phyloP scores from a whole-genome alignment of 345 rosid species.

The Noccaea bulbosa region DNA sequence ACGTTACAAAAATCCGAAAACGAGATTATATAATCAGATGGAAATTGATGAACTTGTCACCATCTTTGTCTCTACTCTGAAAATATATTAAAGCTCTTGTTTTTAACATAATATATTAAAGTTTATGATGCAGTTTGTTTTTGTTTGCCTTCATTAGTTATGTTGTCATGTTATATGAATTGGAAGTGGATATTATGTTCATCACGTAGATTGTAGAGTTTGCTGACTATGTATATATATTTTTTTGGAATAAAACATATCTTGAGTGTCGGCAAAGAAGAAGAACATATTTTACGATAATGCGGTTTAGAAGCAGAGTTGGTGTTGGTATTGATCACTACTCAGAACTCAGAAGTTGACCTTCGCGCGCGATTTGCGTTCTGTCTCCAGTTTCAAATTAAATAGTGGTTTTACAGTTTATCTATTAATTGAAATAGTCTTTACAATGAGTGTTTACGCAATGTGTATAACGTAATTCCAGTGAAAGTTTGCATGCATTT shows the following conservation, averaged over 20 bases:
- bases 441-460: too few relatives aligned
- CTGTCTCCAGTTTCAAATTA: too few relatives aligned
- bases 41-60: constrained; percentile 15
- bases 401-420: too few relatives aligned
- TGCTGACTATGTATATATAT: too few relatives aligned
- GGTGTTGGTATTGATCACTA: constrained; percentile 9
- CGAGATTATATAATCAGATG: constrained; percentile 2
- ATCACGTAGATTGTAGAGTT: neutral
- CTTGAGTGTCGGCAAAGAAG: too few relatives aligned
- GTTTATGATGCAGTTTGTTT: neutral
- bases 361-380: too few relatives aligned
- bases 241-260: neutral
- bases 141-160: constrained; percentile 1
- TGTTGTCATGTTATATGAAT: neutral
- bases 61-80: neutral
- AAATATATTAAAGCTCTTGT: too few relatives aligned
- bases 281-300: neutral
- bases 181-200: neutral
- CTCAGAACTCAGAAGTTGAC: too few relatives aligned
- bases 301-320: constrained; percentile 7
- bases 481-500: too few relatives aligned
- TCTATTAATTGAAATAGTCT: too few relatives aligned
- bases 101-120: too few relatives aligned
- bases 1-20: constrained; percentile 8
- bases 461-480: too few relatives aligned